phyloP scores from a whole-genome alignment of 164 flowering plant species.

The Sextonia rubra region DNA sequence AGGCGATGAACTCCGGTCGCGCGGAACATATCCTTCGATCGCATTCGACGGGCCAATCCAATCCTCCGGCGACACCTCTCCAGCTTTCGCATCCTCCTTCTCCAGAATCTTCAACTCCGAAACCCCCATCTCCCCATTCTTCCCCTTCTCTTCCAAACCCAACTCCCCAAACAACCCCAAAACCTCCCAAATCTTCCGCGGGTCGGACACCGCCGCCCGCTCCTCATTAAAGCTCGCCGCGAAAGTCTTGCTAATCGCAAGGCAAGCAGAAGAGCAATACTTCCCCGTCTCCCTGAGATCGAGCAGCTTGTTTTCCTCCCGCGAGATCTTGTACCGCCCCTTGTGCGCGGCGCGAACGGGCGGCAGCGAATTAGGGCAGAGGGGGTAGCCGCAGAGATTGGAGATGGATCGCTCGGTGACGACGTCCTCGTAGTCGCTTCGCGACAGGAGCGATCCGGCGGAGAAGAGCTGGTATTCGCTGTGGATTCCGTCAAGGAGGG shows the following conservation, averaged over 20 bases:
- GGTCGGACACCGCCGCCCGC: conserved; percentile 32
- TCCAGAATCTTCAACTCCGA: conserved; percentile 59
- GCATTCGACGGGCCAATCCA: conserved; percentile 86
- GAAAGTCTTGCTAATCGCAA: conserved; percentile 58
- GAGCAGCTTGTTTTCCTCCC: conserved; percentile 80
- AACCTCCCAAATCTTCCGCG: conserved; percentile 38
- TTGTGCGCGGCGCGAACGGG: conserved; percentile 30
- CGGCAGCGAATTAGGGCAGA: conserved; percentile 56
- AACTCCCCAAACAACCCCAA: conserved; percentile 48
- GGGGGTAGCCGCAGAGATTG: conserved; percentile 74
- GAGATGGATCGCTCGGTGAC: conserved; percentile 70
- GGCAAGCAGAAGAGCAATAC: conserved; percentile 66
- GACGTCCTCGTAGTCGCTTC: conserved; percentile 67
- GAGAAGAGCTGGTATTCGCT: conserved; percentile 50
- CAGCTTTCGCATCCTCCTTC: conserved; percentile 33
- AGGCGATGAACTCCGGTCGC: conserved; percentile 22
- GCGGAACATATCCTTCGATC: conserved; percentile 91
- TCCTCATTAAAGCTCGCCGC: conserved; percentile 43
- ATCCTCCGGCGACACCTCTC: conserved; percentile 48
- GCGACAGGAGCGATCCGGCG: conserved; percentile 61
- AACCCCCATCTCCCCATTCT: conserved; percentile 40
- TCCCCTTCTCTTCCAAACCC: conserved; percentile 26
- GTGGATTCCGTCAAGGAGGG: conserved; percentile 62
- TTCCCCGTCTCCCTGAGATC: conserved; percentile 62
- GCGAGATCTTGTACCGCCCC: conserved; percentile 64